Evolutionary conservation across 352 stramenopile genomes (phyloP).

Genomic region (Phytophthora meadii): DNA sequence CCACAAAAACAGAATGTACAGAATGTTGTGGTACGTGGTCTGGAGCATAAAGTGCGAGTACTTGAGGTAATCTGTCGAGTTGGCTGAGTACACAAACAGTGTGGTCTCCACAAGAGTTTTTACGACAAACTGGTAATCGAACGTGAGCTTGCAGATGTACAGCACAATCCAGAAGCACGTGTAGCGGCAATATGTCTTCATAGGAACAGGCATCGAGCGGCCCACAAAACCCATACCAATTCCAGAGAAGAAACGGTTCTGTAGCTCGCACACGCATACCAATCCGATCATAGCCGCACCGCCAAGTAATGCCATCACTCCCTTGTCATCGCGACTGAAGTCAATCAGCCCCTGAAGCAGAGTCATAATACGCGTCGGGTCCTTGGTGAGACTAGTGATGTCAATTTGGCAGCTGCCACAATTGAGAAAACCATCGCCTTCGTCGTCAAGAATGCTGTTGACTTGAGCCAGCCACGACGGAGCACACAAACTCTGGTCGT

Average conservation of each 20-base stretch:
- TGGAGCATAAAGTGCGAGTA: slow-evolving; percentile 90
- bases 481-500: slow-evolving; percentile 68
- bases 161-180: slow-evolving; percentile 85
- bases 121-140: slow-evolving; percentile 88
- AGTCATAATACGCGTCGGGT: slow-evolving; percentile 51
- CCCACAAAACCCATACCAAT: slow-evolving; percentile 81
- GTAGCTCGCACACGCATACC: slow-evolving; percentile 68
- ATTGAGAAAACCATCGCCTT: slow-evolving; percentile 67
- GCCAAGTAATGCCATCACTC: slow-evolving; percentile 43
- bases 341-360: slow-evolving; percentile 64
- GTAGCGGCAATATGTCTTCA: slow-evolving; percentile 81
- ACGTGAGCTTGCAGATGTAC: slow-evolving; percentile 81
- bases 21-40: slow-evolving; percentile 77
- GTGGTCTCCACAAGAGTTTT: slow-evolving; percentile 87
- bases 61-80: slow-evolving; percentile 71
- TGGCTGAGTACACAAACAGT: slow-evolving; percentile 80
- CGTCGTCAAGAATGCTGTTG: slow-evolving; percentile 56
- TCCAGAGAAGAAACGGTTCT: slow-evolving; percentile 77
- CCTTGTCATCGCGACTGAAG: slow-evolving; percentile 41
- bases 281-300: slow-evolving; percentile 67
- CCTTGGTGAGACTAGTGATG: slow-evolving; percentile 66
- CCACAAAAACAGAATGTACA: slow-evolving; percentile 85
- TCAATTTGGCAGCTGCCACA: slow-evolving; percentile 77
- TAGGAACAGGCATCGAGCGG: slow-evolving; percentile 76
- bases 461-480: slow-evolving; percentile 54